Base-by-base conservation (phyloP, 75 land plant genomes). In the Ceratopteris richardii region DNA sequence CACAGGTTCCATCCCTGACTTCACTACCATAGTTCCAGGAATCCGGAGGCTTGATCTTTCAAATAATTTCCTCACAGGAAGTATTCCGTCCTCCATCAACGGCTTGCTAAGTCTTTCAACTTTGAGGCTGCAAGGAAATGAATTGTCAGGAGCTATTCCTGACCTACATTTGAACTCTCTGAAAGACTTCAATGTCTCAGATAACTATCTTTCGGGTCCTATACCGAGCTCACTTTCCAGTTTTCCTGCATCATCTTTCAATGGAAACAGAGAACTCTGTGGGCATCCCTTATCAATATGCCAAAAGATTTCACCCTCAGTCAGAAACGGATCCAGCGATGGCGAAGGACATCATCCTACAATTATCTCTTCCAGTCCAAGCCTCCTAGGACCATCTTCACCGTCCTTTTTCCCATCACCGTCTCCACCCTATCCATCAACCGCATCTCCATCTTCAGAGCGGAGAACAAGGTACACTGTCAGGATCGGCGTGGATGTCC, bases 21-120 rank as follows among this genome's bases (percentile, higher is more conserved):
- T 84, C 25, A 2, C 84, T 1, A 13, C 69, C 25, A 51, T 66
- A 0, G 66, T 87, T 18, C 36, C 42, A 20, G 62, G 69, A 17
- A 74, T 87, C 3, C 84, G 79, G 77, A 70, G 88, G 17, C 78
- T 87, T 41, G 83, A 84, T 63, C 70, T 87, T 72, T 78, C 85
- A 1, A 28, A 30, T 60, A 85, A 82, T 63, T 41, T 54, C 36
- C 64, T 89, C 28, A 60, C 79, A 18, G 95, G 95, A 1, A 29
- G 57, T 27, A 67, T 89, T 30, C 95, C 95, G 27, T 42, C n/a
- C 19, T 48, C 59, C 6, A 29, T 85, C 12, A 68, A 77, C 62
- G 57, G 54, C 20, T 66, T 89, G 21, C 47, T 68, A 42, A 78
- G 74, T 27, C 42, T 89, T 10, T 67, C 73, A 28, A 82, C 86